phyloP scores from a whole-genome alignment of 441 rosid species.

The Raphanus hybrid region DNA sequence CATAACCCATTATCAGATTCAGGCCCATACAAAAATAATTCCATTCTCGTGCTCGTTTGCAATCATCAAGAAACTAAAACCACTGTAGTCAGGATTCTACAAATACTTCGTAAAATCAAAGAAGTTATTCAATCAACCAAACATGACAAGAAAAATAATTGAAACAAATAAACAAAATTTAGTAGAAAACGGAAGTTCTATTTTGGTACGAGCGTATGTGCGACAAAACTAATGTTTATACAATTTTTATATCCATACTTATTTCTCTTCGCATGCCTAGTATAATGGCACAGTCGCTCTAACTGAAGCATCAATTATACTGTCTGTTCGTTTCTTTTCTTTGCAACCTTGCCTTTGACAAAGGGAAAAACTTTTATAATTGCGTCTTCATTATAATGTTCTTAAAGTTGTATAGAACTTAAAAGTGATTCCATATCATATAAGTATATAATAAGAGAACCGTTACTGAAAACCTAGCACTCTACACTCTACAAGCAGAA shows the following conservation, averaged over 20 bases:
- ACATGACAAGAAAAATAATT: neutral
- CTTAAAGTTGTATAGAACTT: slow-evolving; percentile 4
- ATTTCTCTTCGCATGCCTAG: slow-evolving; percentile 24
- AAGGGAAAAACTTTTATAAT: slow-evolving; percentile 31
- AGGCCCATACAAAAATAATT: neutral
- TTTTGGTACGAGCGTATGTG: neutral
- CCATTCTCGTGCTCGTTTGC: neutral
- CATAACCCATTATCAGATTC: neutral
- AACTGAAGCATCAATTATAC: slow-evolving; percentile 24
- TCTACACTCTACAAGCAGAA: too few species aligned
- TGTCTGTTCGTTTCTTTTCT: slow-evolving; percentile 27
- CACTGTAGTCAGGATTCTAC: neutral
- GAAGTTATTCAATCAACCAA: neutral
- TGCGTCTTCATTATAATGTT: slow-evolving; percentile 37
- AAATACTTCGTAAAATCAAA: neutral
- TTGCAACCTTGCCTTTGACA: slow-evolving; percentile 26
- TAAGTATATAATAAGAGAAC: neutral
- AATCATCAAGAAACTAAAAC: neutral
- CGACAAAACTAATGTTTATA: neutral
- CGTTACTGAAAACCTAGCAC: too few species aligned
- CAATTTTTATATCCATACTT: neutral
- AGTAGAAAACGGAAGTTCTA: neutral
- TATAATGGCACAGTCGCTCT: slow-evolving; percentile 3
- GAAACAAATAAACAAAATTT: neutral
- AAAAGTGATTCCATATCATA: neutral